Evolutionary conservation across 177 flowering plant genomes (phyloP), one percentile per base, ranked within the genome.

Genomic region (Vitis hybrid): DNA sequence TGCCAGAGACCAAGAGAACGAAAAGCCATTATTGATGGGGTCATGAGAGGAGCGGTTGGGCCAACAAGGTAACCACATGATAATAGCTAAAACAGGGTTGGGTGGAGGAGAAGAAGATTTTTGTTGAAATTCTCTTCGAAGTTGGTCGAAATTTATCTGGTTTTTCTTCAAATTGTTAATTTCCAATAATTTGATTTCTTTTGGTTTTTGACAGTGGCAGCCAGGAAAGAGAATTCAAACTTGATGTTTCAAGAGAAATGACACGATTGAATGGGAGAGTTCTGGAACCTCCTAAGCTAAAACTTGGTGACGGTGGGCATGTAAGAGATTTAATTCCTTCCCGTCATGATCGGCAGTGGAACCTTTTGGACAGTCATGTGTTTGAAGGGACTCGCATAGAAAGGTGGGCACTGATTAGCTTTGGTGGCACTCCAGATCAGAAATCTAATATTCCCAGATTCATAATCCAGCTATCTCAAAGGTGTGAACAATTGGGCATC

Each of bases 321-420:
- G 75, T 86, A 62, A 82, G 84, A 72, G 88, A 89, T 73, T 65
- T 94, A 56, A 77, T 76, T 73, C 98, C 98, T 16, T 77, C 87
- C 10, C 87, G 96, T 20, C 85, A 77, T 64, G 97, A 94, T 75
- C 85, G 95, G 6, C 95, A 92, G 66, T 92, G 97, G 98, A 94
- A 89, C 84, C 80, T 94, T 71, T 67, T 85, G 49, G 91, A 86
- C 3, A 84, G 97, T 76, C 97, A 92, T 73, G 98, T 94, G 16
- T 75, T 86, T 55, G 95, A 94, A 76, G 98, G 95, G 12, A 87
- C 87, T 2, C 79, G 83, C 68, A 90, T 94, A 12, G 89, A 86
- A 45, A 81, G 95, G 65, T 94, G 98, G 98, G 94, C 89, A 2
- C 60, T 94, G 39, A 81, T 94, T 51, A 90, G 97, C 77, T 92